phyloP scores from a whole-genome alignment of 2,329 filamentous ascomycete genomes.

The Parafenestella ontariensis region DNA sequence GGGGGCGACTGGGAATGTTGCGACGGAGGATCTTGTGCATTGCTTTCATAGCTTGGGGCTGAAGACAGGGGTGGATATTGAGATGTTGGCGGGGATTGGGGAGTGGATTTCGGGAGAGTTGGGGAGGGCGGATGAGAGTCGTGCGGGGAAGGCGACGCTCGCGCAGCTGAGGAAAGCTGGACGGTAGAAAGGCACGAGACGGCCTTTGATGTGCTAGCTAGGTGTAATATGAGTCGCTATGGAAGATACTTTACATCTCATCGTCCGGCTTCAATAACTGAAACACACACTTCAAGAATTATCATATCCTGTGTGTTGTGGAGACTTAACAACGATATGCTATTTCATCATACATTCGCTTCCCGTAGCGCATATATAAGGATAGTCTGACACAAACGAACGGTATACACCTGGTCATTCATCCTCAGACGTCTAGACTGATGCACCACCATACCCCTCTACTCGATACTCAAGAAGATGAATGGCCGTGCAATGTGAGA shows the following conservation, averaged over 20 bases:
- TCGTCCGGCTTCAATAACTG: too few relatives aligned
- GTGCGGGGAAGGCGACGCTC: conserved; percentile 49
- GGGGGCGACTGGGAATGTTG: conserved; percentile 85
- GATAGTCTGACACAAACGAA: too few relatives aligned
- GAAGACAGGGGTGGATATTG: conserved; percentile 69
- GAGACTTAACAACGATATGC: too few relatives aligned
- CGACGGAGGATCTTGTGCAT: conserved; percentile 84
- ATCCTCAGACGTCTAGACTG: too few relatives aligned
- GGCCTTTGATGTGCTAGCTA: neutral
- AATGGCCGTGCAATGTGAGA: too few relatives aligned
- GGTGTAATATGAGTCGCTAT: neutral
- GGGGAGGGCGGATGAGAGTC: conserved; percentile 46
- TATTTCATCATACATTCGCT: too few relatives aligned
- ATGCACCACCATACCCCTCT: too few relatives aligned
- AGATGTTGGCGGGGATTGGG: conserved; percentile 45
- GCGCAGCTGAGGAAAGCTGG: conserved; percentile 36
- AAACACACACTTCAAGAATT: too few relatives aligned
- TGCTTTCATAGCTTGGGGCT: conserved; percentile 75
- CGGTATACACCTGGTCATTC: too few relatives aligned
- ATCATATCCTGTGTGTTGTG: too few relatives aligned
- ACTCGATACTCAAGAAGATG: too few relatives aligned
- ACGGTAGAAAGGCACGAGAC: neutral
- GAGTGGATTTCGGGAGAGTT: conserved; percentile 50
- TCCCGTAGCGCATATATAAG: too few relatives aligned
- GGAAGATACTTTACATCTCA: neutral